Base-by-base conservation (phyloP, 495 filamentous ascomycete species). In the Penicillium alfredii region DNA sequence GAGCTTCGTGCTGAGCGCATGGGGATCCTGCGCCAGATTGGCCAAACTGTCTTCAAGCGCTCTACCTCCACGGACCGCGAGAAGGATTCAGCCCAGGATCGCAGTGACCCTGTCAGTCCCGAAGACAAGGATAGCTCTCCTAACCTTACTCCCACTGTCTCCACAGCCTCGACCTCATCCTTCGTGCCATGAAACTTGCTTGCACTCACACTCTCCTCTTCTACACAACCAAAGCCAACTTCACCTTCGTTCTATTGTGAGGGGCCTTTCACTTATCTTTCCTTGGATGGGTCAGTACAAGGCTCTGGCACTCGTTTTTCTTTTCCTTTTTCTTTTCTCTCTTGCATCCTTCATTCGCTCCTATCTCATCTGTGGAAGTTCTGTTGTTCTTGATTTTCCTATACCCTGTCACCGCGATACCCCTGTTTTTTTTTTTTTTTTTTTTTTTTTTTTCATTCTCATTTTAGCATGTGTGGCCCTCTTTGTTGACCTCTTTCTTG, bases 21-120 rank as follows among this genome's bases (percentile, higher is more conserved):
- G 47, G 69, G 72, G 4, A 62, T 72, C n/a, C 53, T 76, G 24
- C 61, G 63, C 15, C 60, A 69, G 24, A 68, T 73, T 29, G 59
- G 68, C 14, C 66, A 71, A 38, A 66, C 67, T 8, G 66, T 69
- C 30, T 69, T 76, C 58, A 72, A 72, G 43, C 66, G 72, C 12
- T 60, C 69, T 2, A 53, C 60, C 4, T 76, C 72, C 4, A 60
- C 64, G 0, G 71, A 73, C 15, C 53, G 70, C 15, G 66, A 69
- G 12, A 62, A 51, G 44, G 55, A 66, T 16, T 38, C 49, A n/a
- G 27, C 38, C 22, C 53, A 56, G 15, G 55, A 53, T 25, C 55
- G 60, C 20, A 58, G 51, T 45, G 62, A 66, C 1, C 51, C 58
- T 29, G 16, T 38, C 2, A 63, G 55, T 22, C 42, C 50, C 3